Evolutionary conservation across 2,329 filamentous ascomycete species (phyloP), one percentile per base, ranked within the genome.

Genomic region (Hypomyces perniciosus): DNA sequence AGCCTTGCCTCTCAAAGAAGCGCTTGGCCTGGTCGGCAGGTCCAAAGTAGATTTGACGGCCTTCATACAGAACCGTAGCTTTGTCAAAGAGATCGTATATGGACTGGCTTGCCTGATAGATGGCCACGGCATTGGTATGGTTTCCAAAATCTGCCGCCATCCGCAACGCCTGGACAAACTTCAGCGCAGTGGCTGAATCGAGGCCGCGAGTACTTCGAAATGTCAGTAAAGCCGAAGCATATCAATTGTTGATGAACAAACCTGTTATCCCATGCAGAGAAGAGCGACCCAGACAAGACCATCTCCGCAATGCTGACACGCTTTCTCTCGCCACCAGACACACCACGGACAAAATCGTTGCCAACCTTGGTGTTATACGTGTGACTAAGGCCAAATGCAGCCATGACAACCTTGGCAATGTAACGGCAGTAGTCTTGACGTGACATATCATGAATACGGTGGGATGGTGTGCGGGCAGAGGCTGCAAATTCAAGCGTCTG

Each of bases 261-360:
- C 62, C 78, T 83, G 57, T 89, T 89, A 54, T 86, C 89, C 88
- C 88, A 93, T 0, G 68, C 70, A 5, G 61, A 64, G 38, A 83
- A 65, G 0, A 77, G 77, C 0, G 80, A 78, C 33, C 75, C 72
- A 12, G 84, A 84, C 8, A 90, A 72, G 53, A 85, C 78, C 57
- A 88, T 88, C 67, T 93, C 88, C 1, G 86, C 87, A 54, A 93
- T 90, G 41, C 83, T 87, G 5, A 95, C 88, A 64, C 90, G 83
- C 71, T 93, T 91, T 50, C 84, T 75, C 64, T 88, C 85, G 35
- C 85, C 85, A 28, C 85, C 85, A 6, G 79, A 84, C 1, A 88
- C 79, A 44, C 88, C 88, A 1, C 85, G 81, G 8, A 90, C 76
- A 40, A 86, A 81, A 57, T 89, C 85, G 53, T 89, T 83, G 6